Conservation (phyloP, 2,329 filamentous ascomycete genomes). For the Venturia asperata region DNA sequence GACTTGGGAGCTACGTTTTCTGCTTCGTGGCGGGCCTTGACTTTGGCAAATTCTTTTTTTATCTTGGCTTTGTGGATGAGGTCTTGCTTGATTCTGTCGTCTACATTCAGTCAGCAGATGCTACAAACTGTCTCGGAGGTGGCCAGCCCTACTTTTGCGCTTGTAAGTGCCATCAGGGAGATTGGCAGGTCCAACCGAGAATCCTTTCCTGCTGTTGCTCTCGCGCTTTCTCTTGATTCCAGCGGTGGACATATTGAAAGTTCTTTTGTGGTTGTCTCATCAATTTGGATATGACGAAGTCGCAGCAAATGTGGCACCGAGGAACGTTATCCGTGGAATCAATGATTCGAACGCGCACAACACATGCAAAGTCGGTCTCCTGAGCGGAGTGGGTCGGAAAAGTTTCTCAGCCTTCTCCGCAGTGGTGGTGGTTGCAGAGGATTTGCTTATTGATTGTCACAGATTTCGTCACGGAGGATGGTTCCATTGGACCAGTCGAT, state of each 20-base stretch:
- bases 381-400: background rate
- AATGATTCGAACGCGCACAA: background rate
- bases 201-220: conserved; percentile 50
- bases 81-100: conserved; percentile 80
- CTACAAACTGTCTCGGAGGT: background rate
- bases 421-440: background rate
- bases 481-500: background rate
- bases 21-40: conserved; percentile 57
- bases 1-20: conserved; percentile 23
- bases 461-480: background rate
- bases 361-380: background rate
- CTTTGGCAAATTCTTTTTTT: conserved; percentile 84
- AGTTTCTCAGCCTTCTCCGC: background rate
- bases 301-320: background rate
- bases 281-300: background rate
- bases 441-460: background rate
- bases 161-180: conserved; percentile 83
- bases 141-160: conserved; percentile 56
- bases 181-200: conserved; percentile 81
- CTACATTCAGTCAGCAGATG: conserved; percentile 37
- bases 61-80: conserved; percentile 89
- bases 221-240: conserved; percentile 16
- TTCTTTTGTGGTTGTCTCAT: background rate
- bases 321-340: background rate
- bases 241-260: background rate